Conservation (phyloP, 768 basidiomycete species). For the Vishniacozyma victoriae region DNA sequence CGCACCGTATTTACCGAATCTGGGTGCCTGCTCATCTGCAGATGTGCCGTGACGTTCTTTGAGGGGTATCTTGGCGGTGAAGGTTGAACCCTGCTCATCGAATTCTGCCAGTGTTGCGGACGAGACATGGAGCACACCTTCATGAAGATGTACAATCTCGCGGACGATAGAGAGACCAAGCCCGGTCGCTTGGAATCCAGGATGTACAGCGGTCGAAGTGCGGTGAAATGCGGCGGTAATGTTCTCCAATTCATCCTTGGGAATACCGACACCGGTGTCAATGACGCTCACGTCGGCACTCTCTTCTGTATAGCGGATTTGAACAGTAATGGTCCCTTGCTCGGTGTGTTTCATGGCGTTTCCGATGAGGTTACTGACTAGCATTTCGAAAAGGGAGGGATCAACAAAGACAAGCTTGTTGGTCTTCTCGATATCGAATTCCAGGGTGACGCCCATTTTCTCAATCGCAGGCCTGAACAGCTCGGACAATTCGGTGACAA, state of each 20-base stretch:
- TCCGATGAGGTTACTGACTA: conserved; percentile 29
- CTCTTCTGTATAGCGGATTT: conserved; percentile 30
- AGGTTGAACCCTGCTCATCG: conserved; percentile 27
- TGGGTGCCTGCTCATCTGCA: neutral
- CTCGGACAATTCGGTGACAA: conserved; percentile 43
- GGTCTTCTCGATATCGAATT: conserved; percentile 13
- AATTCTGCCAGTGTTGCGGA: conserved; percentile 36
- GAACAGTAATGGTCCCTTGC: conserved; percentile 44
- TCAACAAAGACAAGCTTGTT: conserved; percentile 31
- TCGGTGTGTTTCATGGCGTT: conserved; percentile 46
- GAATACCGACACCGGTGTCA: conserved; percentile 50
- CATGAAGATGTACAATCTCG: conserved; percentile 49
- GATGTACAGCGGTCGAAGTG: conserved; percentile 35
- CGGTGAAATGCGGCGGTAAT: conserved; percentile 50
- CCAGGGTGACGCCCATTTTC: conserved; percentile 25
- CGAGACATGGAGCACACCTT: conserved; percentile 42
- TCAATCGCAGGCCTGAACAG: conserved; percentile 48
- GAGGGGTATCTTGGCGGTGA: conserved; percentile 36
- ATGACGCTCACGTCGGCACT: conserved; percentile 45
- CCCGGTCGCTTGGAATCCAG: conserved; percentile 47
- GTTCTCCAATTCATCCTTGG: conserved; percentile 26
- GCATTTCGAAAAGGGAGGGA: conserved; percentile 32
- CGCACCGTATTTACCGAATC: conserved; percentile 40
- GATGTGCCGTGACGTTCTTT: neutral
- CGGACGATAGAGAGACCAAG: conserved; percentile 45